Conservation (phyloP, 768 basidiomycete species). For the Tricholoma sp. region DNA sequence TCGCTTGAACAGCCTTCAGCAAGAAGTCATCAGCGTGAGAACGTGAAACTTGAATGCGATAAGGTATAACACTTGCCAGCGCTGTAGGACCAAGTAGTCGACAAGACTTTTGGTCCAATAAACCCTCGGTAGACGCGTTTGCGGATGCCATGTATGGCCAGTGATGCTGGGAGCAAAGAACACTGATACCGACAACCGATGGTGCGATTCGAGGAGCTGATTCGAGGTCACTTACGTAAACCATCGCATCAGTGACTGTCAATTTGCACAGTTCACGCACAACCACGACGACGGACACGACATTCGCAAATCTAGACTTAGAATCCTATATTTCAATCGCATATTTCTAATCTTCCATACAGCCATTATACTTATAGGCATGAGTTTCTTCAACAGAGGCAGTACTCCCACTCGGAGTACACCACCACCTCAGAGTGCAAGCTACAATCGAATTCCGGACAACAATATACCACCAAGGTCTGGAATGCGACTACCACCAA, state of each 20-base stretch:
- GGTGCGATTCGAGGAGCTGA: no score
- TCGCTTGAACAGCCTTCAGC: constrained; percentile 72
- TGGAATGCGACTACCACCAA: constrained; percentile 30
- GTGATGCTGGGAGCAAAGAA: neutral
- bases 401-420: constrained; percentile 27
- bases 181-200: neutral
- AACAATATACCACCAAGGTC: constrained; percentile 25
- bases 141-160: neutral
- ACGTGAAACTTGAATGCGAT: constrained; percentile 24
- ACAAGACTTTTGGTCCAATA: constrained; percentile 38
- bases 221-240: neutral
- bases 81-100: constrained; percentile 48
- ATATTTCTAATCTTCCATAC: no score
- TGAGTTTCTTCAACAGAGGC: constrained; percentile 46
- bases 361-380: constrained; percentile 14
- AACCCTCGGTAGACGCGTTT: neutral
- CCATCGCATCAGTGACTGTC: no score
- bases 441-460: constrained; percentile 40
- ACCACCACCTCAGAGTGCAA: constrained; percentile 29
- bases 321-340: neutral
- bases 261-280: no score
- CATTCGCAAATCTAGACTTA: neutral
- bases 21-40: constrained; percentile 38
- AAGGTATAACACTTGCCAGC: constrained; percentile 29
- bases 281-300: neutral